Base-by-base conservation (phyloP, 2,329 filamentous ascomycete genomes). In the Ceratocystis cubensis region DNA sequence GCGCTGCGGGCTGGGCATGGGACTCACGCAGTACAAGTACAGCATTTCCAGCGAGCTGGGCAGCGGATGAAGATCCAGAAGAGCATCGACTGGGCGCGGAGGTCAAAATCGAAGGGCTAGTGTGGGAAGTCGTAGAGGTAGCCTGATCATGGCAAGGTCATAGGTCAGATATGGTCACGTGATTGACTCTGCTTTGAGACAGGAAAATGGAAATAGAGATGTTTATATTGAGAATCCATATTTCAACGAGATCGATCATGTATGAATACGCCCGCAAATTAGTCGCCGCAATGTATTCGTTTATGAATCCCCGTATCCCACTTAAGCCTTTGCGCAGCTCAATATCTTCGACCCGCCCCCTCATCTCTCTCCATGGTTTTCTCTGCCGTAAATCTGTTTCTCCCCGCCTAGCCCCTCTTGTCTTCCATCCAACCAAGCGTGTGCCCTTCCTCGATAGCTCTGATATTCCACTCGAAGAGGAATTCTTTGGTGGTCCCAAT, bases 51-150 rank as follows among this genome's bases (percentile, higher is more conserved):
- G 56, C 37, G 15, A 37, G 44, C 20, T 66, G 64, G 64, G 56
- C 46, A n/a, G 57, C 57, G n/a, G 57, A 61, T 4, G 41, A 50
- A 15, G 57, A 61, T n/a, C 17, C 22, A 25, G 56, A 65, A n/a
- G 41, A 56, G 28, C 25, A 22, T 2, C 15, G n/a, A 17, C 28
- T 53, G 28, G 57, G 64, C 17, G 44, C 53, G 1, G 25, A 56
- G 10, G 64, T 61, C 2, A 62, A 5, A 15, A 30, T 66, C 7
- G 44, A 61, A 6, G 64, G 57, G 5, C 22, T 66, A 15, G 41
- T 61, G 17, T 66, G 64, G 64, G 64, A 66, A 46, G 64, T 66
- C 1, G 57, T 62, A 1, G 64, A 65, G 56, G 44, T 64, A 25
- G 61, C 20, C 17, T 63, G 45, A 46, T 17, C 15, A 48, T 63